These are phyloP conservation scores for Neobulgaria alba DNA, from an alignment of 2,329 filamentous ascomycete genomes.

Conservation along the genomic window DNA sequence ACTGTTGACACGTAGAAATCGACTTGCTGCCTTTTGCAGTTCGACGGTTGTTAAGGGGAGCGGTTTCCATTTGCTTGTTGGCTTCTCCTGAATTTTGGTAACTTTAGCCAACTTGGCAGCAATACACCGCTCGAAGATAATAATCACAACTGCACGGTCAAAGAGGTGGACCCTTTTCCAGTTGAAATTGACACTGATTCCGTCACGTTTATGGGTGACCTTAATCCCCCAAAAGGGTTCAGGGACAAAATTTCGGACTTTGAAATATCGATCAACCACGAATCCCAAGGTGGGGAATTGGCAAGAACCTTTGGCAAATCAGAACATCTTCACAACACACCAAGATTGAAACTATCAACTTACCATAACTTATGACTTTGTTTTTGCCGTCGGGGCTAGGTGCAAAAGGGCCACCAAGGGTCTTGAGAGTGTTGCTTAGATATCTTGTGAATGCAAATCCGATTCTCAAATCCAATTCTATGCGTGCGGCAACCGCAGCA, in stretches of 20 bases:
- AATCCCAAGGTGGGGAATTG: slow-evolving; percentile 97
- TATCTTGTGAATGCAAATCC: slow-evolving; percentile 89
- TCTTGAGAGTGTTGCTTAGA: slow-evolving; percentile 68
- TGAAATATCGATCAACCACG: slow-evolving; percentile 91
- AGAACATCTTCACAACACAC: background rate
- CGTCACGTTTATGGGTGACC: slow-evolving; percentile 67
- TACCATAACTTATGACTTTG: slow-evolving; percentile 70
- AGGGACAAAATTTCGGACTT: slow-evolving; percentile 86
- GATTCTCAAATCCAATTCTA: slow-evolving; percentile 87
- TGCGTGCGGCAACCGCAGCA: slow-evolving; percentile 77
- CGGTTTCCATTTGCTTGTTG: slow-evolving; percentile 89
- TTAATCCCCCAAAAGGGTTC: slow-evolving; percentile 92
- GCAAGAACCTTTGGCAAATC: slow-evolving; percentile 55
- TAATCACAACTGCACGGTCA: slow-evolving; percentile 70
- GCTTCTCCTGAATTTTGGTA: slow-evolving; percentile 78
- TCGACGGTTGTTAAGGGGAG: slow-evolving; percentile 92
- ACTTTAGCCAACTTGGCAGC: slow-evolving; percentile 68
- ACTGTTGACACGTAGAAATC: slow-evolving; percentile 82
- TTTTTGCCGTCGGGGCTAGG: slow-evolving; percentile 33
- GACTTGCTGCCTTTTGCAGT: slow-evolving; percentile 88
- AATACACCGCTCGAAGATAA: slow-evolving; percentile 82
- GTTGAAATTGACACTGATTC: slow-evolving; percentile 71
- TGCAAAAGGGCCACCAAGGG: slow-evolving; percentile 57
- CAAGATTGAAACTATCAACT: slow-evolving; percentile 12
- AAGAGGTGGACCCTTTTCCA: slow-evolving; percentile 82